Evolutionary conservation across 805 yeast species (phyloP), one percentile per base, ranked within the genome.

Genomic region (Jamesozyma spencerorum): DNA sequence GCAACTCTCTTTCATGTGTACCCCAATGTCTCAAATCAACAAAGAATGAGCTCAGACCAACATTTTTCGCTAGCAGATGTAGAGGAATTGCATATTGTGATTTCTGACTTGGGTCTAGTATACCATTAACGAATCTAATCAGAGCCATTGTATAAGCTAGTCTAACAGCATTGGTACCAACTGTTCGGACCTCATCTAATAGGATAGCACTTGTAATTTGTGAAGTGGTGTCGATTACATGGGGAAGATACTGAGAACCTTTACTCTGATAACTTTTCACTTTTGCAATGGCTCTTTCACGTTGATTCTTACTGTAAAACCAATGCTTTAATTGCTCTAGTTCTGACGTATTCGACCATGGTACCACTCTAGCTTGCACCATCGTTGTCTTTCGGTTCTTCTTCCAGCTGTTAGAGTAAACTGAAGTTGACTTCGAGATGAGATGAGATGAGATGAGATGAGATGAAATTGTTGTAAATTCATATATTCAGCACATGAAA

Each of bases 21-120:
- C 94, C 88, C 51, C 76, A 74, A 59, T 92, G 97, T 41, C 98
- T 70, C 24, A 86, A 56, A 54, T 92, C 98, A 1, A 92, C 98
- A 60, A 92, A 86, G 53, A 73, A 74, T 26, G 79, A 69, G 0
- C 97, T 95, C 18, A 92, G 65, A 1, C 75, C 72, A 18, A 85
- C 61, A 34, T 72, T 71, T 39, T 66, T 71, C 0, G 97, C 97
- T 18, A 92, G 62, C 5, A 71, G 69, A 46, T 82, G 81, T 50
- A 92, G 63, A 5, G 97, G 88, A 13, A 82, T 73, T 0, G 95
- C 96, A 55, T 65, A 80, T 34, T 70, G 74, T 1, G 87, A 75
- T 50, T 79, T 84, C 60, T 92, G 98, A 37, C 72, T 72, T 0
- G 94, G 92, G 58, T 92, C 98, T 29, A 92, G 61, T 3, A 86